Evolutionary conservation across 495 filamentous ascomycete species (phyloP), one percentile per base, ranked within the genome.

Genomic region (Talaromyces adpressus): DNA sequence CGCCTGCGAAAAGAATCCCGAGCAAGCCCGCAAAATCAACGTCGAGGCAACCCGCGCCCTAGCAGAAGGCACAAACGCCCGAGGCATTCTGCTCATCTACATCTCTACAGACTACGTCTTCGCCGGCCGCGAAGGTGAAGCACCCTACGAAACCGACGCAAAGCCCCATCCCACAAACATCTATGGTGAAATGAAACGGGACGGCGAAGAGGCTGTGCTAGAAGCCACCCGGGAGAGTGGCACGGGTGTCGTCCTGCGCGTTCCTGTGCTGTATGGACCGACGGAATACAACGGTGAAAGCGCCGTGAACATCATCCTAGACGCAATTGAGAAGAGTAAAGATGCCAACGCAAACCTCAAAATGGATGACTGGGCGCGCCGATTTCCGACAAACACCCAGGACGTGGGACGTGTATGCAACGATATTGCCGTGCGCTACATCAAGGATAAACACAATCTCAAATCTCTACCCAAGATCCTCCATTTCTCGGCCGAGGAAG

Each of bases 81-180:
- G 85, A 11, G 74, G 73, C n/a, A 85, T 87, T 65, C 71, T 96
- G 57, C 80, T 96, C 32, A 85, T 97, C 71, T 96, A 96, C 79
- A 96, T 97, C 71, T 94, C 91, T 0, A 96, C 93, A 47, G 93
- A 97, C 77, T 97, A 97, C 72, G 91, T 97, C 51, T 97, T 97
- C 70, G 77, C 91, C 1, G 93, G 93, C 16, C 79, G 67, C 20
- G 87, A 86, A 32, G 90, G 91, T n/a, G 88, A 93, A 27, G 93
- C 92, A 12, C 93, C 93, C 3, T 97, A 97, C 72, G 85, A 88
- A 67, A 77, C 82, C 3, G 81, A 87, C 64, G 79, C 87, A 3
- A 67, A 77, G 22, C 83, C 89, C 0, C 77, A 81, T 3, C 91
- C 93, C 4, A 85, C 92, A 1, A 97, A 97, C 69, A 70, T 92